These are phyloP conservation scores for Sechiopsis laciniata DNA, from an alignment of 306 rosid species.

Conservation along the genomic window DNA sequence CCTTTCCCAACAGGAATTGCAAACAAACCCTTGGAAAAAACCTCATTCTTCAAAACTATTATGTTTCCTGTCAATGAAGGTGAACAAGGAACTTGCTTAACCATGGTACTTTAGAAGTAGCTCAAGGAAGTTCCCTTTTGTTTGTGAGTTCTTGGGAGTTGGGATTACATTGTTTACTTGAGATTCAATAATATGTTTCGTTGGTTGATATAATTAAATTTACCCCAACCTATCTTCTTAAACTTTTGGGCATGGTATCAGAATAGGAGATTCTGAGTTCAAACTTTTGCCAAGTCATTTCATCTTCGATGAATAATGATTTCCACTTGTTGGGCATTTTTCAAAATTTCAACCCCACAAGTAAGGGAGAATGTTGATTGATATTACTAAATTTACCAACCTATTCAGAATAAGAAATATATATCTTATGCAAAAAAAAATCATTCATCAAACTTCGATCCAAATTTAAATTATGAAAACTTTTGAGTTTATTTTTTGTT, in stretches of 20 bases:
- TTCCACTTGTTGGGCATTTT: too few species aligned
- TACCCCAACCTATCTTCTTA: too few species aligned
- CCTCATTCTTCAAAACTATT: not conserved
- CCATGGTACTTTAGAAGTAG: not conserved
- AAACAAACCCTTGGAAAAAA: not conserved
- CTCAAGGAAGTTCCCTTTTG: not conserved
- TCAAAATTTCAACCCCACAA: too few species aligned
- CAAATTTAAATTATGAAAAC: not conserved
- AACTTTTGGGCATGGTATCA: too few species aligned
- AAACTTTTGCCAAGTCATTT: too few species aligned
- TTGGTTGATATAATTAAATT: too few species aligned
- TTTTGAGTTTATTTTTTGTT: not conserved
- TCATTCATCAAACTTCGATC: not conserved
- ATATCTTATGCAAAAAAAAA: not conserved
- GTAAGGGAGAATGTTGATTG: too few species aligned
- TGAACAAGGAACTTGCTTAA: not conserved
- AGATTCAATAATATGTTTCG: too few species aligned
- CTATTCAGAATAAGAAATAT: not conserved
- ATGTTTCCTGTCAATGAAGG: too few species aligned
- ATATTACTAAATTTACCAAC: too few species aligned
- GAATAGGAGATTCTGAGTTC: too few species aligned
- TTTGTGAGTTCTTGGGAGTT: not conserved
- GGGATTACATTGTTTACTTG: not conserved
- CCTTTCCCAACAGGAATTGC: not conserved
- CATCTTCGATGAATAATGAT: too few species aligned